Evolutionary conservation across 2,329 filamentous ascomycete species (phyloP), one percentile per base, ranked within the genome.

Genomic region (Ophiocordyceps camponoti-floridani): DNA sequence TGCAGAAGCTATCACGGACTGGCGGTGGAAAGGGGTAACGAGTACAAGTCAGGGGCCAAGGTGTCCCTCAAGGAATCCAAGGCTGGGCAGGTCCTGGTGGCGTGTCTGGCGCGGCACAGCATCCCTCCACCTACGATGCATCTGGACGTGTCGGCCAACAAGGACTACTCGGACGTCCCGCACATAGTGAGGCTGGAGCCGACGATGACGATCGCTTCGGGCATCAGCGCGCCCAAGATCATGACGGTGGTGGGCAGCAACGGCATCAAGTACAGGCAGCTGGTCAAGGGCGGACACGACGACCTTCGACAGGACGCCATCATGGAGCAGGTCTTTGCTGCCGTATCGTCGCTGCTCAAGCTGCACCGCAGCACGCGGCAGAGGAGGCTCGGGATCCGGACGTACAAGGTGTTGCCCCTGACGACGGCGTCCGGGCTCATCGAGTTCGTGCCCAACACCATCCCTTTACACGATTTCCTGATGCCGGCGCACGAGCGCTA

Each of bases 321-420:
- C 68, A 99, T 99, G 93, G 93, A 98, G 62, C 91, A 99, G 62
- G 91, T 98, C 1, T 99, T 98, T 59, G 85, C 88, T 47, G 87
- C 94, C 62, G 91, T 95, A 19, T 96, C 87, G 47, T 84, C 84
- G 44, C 75, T 98, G 19, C 69, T 99, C 26, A 84, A 84, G 58
- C 80, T 84, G 43, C 87, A 96, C 59, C 80, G 85, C 45, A 75
- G 80, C 12, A 95, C 91, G 2, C 82, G 87, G 37, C 87, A 94
- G 56, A 81, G 91, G 6, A 84, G 84, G 50, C 70, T 99, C 11
- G 84, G 82, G 9, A 93, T 99, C 56, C 75, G 93, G 47, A 96
- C 91, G 0, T 99, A 99, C 71, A 95, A 95, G 62, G 91, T 99
- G 7, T 69, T 98, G 2, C 91, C 91, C 0, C 68, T 98, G 40